These are phyloP conservation scores for Chaetomiaceae sp. DNA, from an alignment of 2,329 filamentous ascomycete genomes.

Conservation along the genomic window DNA sequence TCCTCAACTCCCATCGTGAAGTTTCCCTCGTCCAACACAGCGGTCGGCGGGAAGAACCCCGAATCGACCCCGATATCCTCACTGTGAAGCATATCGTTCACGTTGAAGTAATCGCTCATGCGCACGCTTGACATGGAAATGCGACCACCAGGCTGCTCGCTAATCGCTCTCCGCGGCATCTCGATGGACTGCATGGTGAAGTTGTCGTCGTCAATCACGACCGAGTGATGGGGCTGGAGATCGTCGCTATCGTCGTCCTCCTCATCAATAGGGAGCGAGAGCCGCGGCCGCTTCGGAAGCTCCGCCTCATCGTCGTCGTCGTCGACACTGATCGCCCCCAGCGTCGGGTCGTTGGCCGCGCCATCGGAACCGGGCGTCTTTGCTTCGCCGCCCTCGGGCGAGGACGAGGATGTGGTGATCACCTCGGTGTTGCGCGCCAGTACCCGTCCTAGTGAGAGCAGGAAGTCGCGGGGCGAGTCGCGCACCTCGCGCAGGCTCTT, in stretches of 20 bases:
- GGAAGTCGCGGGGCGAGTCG: constrained; percentile 50
- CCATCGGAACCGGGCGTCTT: constrained; percentile 14
- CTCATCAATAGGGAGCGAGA: constrained; percentile 32
- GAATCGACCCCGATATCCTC: constrained; percentile 44
- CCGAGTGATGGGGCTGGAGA: constrained; percentile 50
- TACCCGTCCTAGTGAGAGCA: constrained; percentile 51
- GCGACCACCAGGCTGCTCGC: constrained; percentile 42
- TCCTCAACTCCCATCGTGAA: constrained; percentile 37
- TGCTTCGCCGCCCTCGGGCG: constrained; percentile 32
- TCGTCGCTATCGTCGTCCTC: constrained; percentile 48
- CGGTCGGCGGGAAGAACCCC: constrained; percentile 49
- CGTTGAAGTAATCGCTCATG: constrained; percentile 49
- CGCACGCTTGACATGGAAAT: constrained; percentile 52
- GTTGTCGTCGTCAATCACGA: constrained; percentile 55
- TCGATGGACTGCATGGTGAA: constrained; percentile 58
- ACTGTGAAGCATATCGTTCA: constrained; percentile 33
- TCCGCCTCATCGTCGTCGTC: constrained; percentile 25
- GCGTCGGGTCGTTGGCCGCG: constrained; percentile 18
- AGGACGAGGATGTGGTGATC: constrained; percentile 46
- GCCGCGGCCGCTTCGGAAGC: constrained; percentile 25
- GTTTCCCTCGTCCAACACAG: constrained; percentile 40
- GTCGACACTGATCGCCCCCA: constrained; percentile 20
- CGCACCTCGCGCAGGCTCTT: constrained; percentile 53
- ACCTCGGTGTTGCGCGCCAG: constrained; percentile 47
- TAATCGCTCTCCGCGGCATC: constrained; percentile 49